Percentiles rank a stretch among this genome's conserved stretches.
Conservation (phyloP, 345 rosid species). For the Eutrema yunnanense region DNA sequence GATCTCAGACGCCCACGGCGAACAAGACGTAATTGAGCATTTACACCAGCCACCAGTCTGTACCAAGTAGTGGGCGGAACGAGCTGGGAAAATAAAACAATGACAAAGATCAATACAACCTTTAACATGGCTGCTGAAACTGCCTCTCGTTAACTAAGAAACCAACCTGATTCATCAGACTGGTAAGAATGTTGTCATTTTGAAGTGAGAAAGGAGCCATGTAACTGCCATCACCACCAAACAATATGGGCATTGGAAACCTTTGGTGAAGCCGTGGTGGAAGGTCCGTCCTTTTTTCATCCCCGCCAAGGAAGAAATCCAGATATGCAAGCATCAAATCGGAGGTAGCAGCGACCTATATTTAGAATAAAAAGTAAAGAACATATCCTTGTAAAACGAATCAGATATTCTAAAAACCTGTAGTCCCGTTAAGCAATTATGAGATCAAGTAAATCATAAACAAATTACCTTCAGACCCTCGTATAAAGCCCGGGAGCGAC, state of each 20-base stretch:
- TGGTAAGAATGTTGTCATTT: constrained; percentile 84
- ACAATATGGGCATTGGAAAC: constrained; percentile 70
- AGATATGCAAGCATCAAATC: constrained; percentile 93
- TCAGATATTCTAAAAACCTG: background rate
- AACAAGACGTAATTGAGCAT: constrained; percentile 92
- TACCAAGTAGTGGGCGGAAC: constrained; percentile 91
- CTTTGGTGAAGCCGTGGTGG: constrained; percentile 79
- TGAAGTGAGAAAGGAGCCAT: constrained; percentile 95
- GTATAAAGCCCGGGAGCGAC: constrained; percentile 97
- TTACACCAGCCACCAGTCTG: constrained; percentile 93
- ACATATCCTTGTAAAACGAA: background rate
- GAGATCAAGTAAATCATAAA: constrained; percentile 9
- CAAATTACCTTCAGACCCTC: constrained; percentile 93
- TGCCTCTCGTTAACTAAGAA: constrained; percentile 1
- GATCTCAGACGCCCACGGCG: constrained; percentile 64
- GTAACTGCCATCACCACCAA: constrained; percentile 99
- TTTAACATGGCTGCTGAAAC: constrained; percentile 7
- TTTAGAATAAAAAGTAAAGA: background rate
- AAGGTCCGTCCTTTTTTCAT: constrained; percentile 88
- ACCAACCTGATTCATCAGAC: constrained; percentile 88
- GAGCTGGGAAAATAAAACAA: constrained; percentile 41
- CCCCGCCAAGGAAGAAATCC: constrained; percentile 99
- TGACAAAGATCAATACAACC: constrained; percentile 15
- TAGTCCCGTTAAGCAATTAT: constrained; percentile 4
- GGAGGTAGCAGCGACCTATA: constrained; percentile 92